phyloP scores from a whole-genome alignment of 805 yeast species.

The Kodamaea hsintzibuensis region DNA sequence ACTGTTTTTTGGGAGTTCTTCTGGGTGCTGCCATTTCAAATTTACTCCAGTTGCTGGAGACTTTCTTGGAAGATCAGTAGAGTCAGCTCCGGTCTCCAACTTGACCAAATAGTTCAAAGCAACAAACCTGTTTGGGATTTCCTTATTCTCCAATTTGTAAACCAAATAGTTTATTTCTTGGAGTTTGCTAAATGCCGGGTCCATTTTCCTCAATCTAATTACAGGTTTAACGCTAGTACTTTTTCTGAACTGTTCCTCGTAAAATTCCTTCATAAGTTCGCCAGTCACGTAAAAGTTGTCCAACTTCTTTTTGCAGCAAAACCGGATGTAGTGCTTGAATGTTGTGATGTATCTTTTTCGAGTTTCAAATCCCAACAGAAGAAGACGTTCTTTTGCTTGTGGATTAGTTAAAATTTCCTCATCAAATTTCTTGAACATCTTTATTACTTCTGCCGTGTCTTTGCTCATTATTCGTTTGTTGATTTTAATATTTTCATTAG shows the following conservation, averaged over 20 bases:
- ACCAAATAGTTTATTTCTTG: slow-evolving; percentile 18
- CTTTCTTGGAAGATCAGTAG: neutral
- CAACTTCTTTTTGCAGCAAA: slow-evolving; percentile 14
- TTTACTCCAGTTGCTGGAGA: neutral
- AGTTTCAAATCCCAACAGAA: slow-evolving; percentile 17
- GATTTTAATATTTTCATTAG: slow-evolving; percentile 15
- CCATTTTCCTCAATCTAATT: slow-evolving; percentile 18
- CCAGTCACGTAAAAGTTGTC: slow-evolving; percentile 17
- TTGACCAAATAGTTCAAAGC: slow-evolving; percentile 15
- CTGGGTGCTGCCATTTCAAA: neutral
- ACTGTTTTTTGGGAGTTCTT: neutral
- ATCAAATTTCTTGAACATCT: slow-evolving; percentile 18
- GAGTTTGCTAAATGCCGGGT: slow-evolving; percentile 17
- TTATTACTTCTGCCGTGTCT: slow-evolving; percentile 17
- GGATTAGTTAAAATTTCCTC: slow-evolving; percentile 16
- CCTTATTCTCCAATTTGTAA: slow-evolving; percentile 14
- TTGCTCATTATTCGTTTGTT: slow-evolving; percentile 18
- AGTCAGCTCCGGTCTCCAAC: slow-evolving; percentile 11
- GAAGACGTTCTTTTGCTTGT: slow-evolving; percentile 15
- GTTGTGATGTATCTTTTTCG: slow-evolving; percentile 18
- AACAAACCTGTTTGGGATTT: slow-evolving; percentile 15
- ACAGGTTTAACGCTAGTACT: slow-evolving; percentile 16
- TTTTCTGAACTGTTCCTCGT: slow-evolving; percentile 14
- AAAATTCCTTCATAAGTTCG: slow-evolving; percentile 17
- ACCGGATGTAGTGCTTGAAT: slow-evolving; percentile 17